A percentile compares a stretch with the other conserved stretches of the same genome.
Conservation (phyloP, 2,329 filamentous ascomycete genomes). For the Rutstroemia sp. region DNA sequence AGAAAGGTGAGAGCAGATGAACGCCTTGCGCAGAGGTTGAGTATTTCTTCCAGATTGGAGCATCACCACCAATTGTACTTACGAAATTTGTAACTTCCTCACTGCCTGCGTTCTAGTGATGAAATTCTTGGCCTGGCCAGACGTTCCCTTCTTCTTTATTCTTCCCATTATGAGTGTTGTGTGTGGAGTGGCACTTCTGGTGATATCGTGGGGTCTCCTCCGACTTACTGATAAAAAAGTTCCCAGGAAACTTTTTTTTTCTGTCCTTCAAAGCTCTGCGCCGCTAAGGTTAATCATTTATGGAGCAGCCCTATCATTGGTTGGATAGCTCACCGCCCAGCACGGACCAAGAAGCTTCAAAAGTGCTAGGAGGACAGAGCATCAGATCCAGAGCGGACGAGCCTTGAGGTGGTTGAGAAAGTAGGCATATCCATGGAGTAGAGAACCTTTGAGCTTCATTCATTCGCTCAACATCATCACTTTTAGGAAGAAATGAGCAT, state of each 20-base stretch:
- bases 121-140: slow-evolving; percentile 96
- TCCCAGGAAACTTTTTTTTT: slow-evolving; percentile 9
- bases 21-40: not conserved
- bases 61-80: not conserved
- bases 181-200: not conserved
- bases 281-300: not conserved
- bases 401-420: slow-evolving; percentile 2
- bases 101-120: slow-evolving; percentile 95
- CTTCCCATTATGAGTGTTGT: slow-evolving; percentile 50
- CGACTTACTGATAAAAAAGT: slow-evolving; percentile 9
- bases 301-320: slow-evolving; percentile 7
- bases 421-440: not conserved
- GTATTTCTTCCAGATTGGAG: not conserved
- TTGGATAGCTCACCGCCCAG: slow-evolving; percentile 9
- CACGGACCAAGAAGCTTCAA: not conserved
- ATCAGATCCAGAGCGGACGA: not conserved
- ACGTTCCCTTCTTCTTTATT: slow-evolving; percentile 81
- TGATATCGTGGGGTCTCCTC: slow-evolving; percentile 4
- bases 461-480: slow-evolving; percentile 11
- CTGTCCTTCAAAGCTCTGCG: slow-evolving; percentile 1
- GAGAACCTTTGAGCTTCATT: slow-evolving; percentile 13
- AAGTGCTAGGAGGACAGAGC: not conserved
- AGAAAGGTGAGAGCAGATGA: not conserved
- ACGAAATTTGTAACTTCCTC: slow-evolving; percentile 80
- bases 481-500: slow-evolving; percentile 38